Conservation (phyloP, 345 rosid species). For the Gossypium raimondii region DNA sequence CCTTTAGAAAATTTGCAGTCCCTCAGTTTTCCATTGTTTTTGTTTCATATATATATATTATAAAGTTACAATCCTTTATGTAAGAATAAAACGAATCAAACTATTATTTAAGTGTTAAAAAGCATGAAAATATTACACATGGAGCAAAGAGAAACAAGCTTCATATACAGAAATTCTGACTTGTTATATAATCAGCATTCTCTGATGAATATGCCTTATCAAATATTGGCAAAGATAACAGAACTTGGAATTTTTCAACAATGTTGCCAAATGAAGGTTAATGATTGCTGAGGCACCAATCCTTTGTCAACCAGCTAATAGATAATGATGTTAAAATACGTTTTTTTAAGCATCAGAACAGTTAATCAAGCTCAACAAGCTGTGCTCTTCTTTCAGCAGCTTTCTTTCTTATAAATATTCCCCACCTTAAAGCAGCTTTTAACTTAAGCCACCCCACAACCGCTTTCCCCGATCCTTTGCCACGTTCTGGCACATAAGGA, state of each 20-base stretch:
- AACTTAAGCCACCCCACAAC: slow-evolving; percentile 95
- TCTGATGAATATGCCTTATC: background rate
- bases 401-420: slow-evolving; percentile 86
- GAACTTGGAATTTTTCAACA: slow-evolving; percentile 2
- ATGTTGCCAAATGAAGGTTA: background rate
- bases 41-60: too few relatives aligned
- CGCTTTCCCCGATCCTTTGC: slow-evolving; percentile 75
- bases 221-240: slow-evolving; percentile 3
- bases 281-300: slow-evolving; percentile 3
- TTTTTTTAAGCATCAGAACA: background rate
- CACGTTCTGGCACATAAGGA: slow-evolving; percentile 28
- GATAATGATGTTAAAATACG: background rate
- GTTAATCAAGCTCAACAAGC: slow-evolving; percentile 69
- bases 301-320: slow-evolving; percentile 8
- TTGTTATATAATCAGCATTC: slow-evolving; percentile 3
- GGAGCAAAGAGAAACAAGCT: background rate
- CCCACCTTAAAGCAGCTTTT: slow-evolving; percentile 89
- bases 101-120: background rate
- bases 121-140: slow-evolving; percentile 1
- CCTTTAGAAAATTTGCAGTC: background rate
- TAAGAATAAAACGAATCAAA: slow-evolving; percentile 6
- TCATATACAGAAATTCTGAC: background rate
- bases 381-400: slow-evolving; percentile 93
- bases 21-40: background rate
- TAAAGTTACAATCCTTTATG: background rate